Base-by-base conservation (phyloP, 495 filamentous ascomycete genomes). In the Aspergillus panamensis region DNA sequence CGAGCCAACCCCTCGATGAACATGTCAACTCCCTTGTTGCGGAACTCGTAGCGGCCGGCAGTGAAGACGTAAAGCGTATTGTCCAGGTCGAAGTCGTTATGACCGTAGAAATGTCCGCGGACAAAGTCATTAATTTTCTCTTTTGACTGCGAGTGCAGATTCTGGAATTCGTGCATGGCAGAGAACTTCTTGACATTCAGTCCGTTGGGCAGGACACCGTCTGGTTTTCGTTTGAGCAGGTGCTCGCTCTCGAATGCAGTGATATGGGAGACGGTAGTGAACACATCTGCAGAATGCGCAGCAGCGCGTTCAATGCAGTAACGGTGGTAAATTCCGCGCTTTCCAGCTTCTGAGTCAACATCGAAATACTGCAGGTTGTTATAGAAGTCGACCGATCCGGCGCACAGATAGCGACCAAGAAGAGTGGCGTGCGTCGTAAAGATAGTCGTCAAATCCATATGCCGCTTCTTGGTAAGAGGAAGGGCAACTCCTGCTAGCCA, bases 41-140 rank as follows among this genome's bases (percentile, higher is more conserved):
- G 79, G 79, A 92, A 98, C 71, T 98, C 94, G 67, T 98, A 98
- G 47, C 94, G 87, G 48, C 94, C 94, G 19, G 95, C 86, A 12
- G 93, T 98, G 74, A 98, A 98, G 72, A 97, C 87, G 69, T 96
- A 98, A n/a, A 98, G 81, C 14, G 94, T 98, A 68, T 97, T 96
- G 35, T 97, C 91, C 8, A 91, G 85, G 58, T 96, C 89, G 60
- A 96, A 97, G 68, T 98, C 90, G 66, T 96, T 96, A 69, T 97
- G 93, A 6, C 94, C 94, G 65, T 97, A 97, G 77, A 98, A 98
- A 69, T 98, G 94, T 3, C 94, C 94, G 35, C 95, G 91, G 25
- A 97, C 91, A 66, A 98, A 98, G 70, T 97, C 95, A 66, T 96
- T 89, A 68, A 98, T 97, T 78, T 95, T 96, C 74, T 94, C 89